These are phyloP conservation scores for Endoconidiophora polonica DNA, from an alignment of 2,329 filamentous ascomycete species.

Conservation along the genomic window DNA sequence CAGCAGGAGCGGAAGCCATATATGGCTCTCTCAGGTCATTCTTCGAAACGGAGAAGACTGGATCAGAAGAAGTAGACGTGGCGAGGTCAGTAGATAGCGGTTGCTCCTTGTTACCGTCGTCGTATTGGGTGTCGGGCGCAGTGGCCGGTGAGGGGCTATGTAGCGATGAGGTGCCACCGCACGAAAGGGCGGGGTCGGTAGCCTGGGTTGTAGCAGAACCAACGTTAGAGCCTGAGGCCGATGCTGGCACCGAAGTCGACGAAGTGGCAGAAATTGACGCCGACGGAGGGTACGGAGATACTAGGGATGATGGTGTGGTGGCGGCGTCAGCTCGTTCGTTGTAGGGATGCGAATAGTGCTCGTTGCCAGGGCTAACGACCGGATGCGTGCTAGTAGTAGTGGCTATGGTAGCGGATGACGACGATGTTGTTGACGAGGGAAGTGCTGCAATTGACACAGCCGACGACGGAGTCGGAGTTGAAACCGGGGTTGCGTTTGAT, in stretches of 20 bases:
- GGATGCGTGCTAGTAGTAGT: neutral
- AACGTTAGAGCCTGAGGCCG: conserved; percentile 1
- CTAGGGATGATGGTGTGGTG: too few species aligned
- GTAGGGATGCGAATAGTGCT: neutral
- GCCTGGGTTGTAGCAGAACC: conserved; percentile 7
- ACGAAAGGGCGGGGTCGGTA: conserved; percentile 3
- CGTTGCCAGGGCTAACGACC: neutral
- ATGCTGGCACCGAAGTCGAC: neutral
- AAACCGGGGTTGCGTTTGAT: neutral
- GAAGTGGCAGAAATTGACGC: conserved; percentile 1
- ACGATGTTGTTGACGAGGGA: neutral
- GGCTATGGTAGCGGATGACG: neutral
- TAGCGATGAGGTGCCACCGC: neutral
- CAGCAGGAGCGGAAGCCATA: conserved; percentile 5
- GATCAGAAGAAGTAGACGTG: neutral
- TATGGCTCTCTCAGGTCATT: neutral
- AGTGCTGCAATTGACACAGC: neutral
- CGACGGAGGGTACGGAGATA: neutral
- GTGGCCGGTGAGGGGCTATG: conserved; percentile 1
- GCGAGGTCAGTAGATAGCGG: too few species aligned
- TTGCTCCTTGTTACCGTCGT: neutral
- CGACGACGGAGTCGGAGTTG: neutral
- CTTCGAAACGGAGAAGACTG: neutral
- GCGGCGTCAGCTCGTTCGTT: too few species aligned
- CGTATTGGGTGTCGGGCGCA: neutral